Evolutionary conservation across 352 stramenopile genomes (phyloP).

Genomic region (Phytopythium delawarense): DNA sequence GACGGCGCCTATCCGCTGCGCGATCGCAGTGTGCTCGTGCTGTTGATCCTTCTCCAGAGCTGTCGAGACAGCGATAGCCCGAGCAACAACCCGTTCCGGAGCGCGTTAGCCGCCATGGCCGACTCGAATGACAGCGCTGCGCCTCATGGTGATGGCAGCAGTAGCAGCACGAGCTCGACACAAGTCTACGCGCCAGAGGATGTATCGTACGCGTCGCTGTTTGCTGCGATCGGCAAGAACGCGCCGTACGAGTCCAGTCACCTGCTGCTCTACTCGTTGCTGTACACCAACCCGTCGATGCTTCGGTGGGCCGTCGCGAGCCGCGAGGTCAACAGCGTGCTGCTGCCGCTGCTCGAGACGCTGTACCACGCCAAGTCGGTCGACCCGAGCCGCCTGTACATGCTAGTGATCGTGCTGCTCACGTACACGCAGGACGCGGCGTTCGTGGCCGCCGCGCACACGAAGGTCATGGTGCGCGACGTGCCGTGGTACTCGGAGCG

Average conservation of each 20-base stretch:
- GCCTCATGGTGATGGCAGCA: not conserved
- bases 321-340: conserved; percentile 39
- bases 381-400: conserved; percentile 61
- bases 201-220: conserved; percentile 49
- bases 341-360: conserved; percentile 68
- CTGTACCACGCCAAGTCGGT: conserved; percentile 63
- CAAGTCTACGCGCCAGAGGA: conserved; percentile 3
- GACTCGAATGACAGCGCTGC: conserved; percentile 18
- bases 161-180: no score
- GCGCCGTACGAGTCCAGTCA: conserved; percentile 63
- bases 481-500: conserved; percentile 77
- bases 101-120: conserved; percentile 36
- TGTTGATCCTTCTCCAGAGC: conserved; percentile 68
- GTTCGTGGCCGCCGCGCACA: conserved; percentile 65
- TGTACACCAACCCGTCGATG: conserved; percentile 64
- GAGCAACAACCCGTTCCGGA: conserved; percentile 59
- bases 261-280: conserved; percentile 67
- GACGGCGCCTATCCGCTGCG: conserved; percentile 49
- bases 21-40: conserved; percentile 61
- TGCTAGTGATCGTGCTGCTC: conserved; percentile 68
- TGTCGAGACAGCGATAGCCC: conserved; percentile 48
- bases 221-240: conserved; percentile 43
- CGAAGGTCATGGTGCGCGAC: conserved; percentile 47
- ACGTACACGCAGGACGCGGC: conserved; percentile 56
- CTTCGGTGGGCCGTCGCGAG: conserved; percentile 38